phyloP scores from a whole-genome alignment of 129 eudicot species.

The Artemisia argyi region DNA sequence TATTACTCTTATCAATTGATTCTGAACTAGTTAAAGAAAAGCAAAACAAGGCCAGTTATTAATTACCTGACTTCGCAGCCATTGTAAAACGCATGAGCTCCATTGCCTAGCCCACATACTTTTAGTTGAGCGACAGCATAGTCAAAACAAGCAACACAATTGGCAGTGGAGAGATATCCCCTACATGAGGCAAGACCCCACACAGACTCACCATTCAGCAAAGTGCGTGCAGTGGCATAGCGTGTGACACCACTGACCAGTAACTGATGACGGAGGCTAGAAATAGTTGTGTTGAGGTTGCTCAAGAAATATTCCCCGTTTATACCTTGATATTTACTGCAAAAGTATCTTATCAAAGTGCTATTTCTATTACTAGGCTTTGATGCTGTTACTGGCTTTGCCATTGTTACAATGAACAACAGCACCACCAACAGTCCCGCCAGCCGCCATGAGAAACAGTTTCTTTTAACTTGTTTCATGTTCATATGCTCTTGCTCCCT shows the following conservation, averaged over 20 bases:
- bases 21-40: too few species aligned
- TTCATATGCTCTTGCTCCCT: too few species aligned
- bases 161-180: slow-evolving; percentile 36
- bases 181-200: slow-evolving; percentile 48
- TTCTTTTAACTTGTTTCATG: too few species aligned
- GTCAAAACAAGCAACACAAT: slow-evolving; percentile 51
- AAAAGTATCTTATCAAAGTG: slow-evolving; percentile 6
- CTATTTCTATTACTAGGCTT: slow-evolving; percentile 10
- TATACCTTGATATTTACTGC: slow-evolving; percentile 6
- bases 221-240: slow-evolving; percentile 36
- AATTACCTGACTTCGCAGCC: slow-evolving; percentile 56
- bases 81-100: slow-evolving; percentile 43
- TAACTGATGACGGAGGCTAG: slow-evolving; percentile 38
- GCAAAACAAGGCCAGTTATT: too few species aligned
- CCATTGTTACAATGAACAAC: background rate
- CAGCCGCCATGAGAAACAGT: slow-evolving; percentile 3
- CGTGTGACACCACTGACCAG: slow-evolving; percentile 4
- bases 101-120: slow-evolving; percentile 37
- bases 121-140: slow-evolving; percentile 36
- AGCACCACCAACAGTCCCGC: background rate
- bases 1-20: too few species aligned
- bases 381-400: background rate
- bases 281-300: slow-evolving; percentile 50
- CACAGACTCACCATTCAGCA: slow-evolving; percentile 38
- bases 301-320: slow-evolving; percentile 22